phyloP scores from a whole-genome alignment of 2,329 filamentous ascomycete genomes.

The Fusarium mexicanum region DNA sequence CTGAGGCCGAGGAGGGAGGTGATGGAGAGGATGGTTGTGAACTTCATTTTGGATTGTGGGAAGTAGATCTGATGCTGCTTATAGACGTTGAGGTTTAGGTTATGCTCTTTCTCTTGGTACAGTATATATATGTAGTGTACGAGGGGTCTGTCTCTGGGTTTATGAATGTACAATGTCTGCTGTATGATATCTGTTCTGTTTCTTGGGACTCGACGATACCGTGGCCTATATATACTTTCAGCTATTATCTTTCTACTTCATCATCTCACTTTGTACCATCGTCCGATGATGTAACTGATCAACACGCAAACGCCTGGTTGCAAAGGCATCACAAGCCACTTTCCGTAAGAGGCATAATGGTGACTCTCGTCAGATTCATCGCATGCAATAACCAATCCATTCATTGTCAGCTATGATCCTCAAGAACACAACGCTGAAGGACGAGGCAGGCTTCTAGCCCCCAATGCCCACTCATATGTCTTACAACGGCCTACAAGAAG shows the following conservation, averaged over 20 bases:
- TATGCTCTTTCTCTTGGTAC: too few species aligned
- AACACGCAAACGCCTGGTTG: not conserved
- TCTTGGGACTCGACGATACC: too few species aligned
- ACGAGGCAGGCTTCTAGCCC: rapidly evolving
- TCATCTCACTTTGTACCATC: too few species aligned
- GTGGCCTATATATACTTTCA: too few species aligned
- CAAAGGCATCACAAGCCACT: rapidly evolving
- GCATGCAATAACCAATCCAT: rapidly evolving
- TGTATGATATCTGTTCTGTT: too few species aligned
- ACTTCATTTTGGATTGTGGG: not conserved
- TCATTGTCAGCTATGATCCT: not conserved
- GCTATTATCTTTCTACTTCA: too few species aligned
- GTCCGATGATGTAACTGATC: not conserved
- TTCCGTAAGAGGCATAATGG: rapidly evolving
- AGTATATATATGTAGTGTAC: too few species aligned
- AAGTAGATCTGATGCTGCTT: too few species aligned
- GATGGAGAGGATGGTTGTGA: not conserved
- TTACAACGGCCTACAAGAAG: not conserved
- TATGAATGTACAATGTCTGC: too few species aligned
- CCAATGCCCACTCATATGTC: not conserved
- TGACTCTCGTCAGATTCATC: rapidly evolving
- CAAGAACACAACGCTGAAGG: not conserved
- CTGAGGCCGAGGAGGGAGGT: not conserved
- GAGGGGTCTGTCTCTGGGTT: too few species aligned
- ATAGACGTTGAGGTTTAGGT: too few species aligned